Base-by-base conservation (phyloP, 345 rosid species). In the Leavenworthia alabamica region DNA sequence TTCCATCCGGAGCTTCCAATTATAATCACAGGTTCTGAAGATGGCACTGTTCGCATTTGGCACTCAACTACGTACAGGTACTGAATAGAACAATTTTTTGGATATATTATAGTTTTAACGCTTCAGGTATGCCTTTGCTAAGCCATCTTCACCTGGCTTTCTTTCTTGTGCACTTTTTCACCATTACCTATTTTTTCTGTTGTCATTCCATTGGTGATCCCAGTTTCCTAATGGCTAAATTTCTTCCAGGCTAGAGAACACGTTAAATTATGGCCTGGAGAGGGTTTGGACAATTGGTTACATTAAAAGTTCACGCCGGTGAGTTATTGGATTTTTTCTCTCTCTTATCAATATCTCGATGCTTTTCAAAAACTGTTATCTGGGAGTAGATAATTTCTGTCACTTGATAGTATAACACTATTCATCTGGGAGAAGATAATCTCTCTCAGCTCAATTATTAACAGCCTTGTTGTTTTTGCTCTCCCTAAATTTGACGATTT, bases 241-340 rank as follows among this genome's bases (percentile, higher is more conserved):
- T 24, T 37, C 52, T 55, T 61, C 28, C 87, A 93, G 99, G 86
- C 96, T 79, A 48, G 83, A 79, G 54, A 79, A 77, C 66, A 77
- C 77, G 6, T 72, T 80, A 55, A 93, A 93, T 74, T 93, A 93
- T 64, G 95, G 96, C 42, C 92, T 93, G 42, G 99, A 93, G 80
- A 83, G 99, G 74, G 99, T 93, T 63, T 90, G 99, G 99, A 89
- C 97, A 20, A 67, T 90, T 26, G 99, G 97, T 39, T 84, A 83
- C 59, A 76, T 87, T 77, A 93, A 81, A 72, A 67, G 95, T 65
- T 93, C 99, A 50, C 90, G 95, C 45, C 81, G 99, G 99, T 93
- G 69, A 79, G 83, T 46, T 68, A 47, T 19, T 53, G 16, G 7
- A 26, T 9, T 50, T 48, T 62, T 40, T 26, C 24, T 31, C 36